A percentile compares a stretch with the other conserved stretches of the same genome.
phyloP scores from a whole-genome alignment of 495 filamentous ascomycete genomes.

The Xylaria grammica region DNA sequence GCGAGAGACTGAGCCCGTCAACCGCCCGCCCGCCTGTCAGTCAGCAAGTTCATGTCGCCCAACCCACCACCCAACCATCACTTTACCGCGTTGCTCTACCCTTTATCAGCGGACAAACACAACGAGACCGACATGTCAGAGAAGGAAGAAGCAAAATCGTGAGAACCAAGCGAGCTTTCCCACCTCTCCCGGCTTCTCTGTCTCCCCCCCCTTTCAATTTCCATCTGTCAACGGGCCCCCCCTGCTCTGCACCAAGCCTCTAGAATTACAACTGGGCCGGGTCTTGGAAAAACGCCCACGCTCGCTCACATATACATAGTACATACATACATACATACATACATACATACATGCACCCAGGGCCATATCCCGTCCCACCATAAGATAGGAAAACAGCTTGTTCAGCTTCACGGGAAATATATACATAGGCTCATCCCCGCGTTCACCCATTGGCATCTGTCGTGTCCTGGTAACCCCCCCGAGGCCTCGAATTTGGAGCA shows the following conservation, averaged over 20 bases:
- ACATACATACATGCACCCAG: slow-evolving; percentile 16
- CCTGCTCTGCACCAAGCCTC: slow-evolving; percentile 20
- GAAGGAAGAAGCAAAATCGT: slow-evolving; percentile 6
- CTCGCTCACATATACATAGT: slow-evolving; percentile 14
- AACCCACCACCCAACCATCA: slow-evolving; percentile 22
- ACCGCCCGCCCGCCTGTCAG: no score
- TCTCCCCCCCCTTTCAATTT: background rate
- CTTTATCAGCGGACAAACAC: background rate
- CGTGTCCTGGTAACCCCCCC: slow-evolving; percentile 17
- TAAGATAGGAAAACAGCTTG: background rate
- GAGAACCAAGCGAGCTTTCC: slow-evolving; percentile 8
- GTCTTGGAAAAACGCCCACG: slow-evolving; percentile 3
- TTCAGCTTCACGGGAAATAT: slow-evolving; percentile 15
- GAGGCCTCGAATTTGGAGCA: slow-evolving; percentile 18
- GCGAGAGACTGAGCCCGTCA: background rate
- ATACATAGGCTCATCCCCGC: slow-evolving; percentile 8
- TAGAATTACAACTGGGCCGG: slow-evolving; percentile 8
- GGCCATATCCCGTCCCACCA: slow-evolving; percentile 11
- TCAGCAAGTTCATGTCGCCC: slow-evolving; percentile 4
- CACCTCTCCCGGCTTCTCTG: background rate
- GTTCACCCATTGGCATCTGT: slow-evolving; percentile 11
- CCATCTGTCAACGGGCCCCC: slow-evolving; percentile 11
- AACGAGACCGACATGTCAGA: slow-evolving; percentile 4
- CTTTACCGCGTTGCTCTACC: background rate
- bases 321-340: no score